phyloP scores from a whole-genome alignment of 75 land plant genomes.

The Pinus taeda region DNA sequence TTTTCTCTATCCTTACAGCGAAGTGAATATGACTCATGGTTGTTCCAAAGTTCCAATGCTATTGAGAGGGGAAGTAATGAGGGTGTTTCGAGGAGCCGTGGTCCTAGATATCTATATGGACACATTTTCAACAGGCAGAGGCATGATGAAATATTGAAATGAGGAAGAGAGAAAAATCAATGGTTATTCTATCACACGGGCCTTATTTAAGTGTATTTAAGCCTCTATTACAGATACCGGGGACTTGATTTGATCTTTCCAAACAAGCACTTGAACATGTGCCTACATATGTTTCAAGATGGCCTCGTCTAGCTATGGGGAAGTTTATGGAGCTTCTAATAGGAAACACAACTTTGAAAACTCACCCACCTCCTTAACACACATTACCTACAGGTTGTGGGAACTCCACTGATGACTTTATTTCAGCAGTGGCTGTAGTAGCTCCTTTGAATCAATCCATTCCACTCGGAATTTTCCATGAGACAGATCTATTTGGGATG shows the following conservation, averaged over 20 bases:
- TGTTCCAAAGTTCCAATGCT: not conserved
- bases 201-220: slow-evolving; percentile 86
- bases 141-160: slow-evolving; percentile 84
- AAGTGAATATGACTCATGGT: not conserved
- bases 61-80: slow-evolving; percentile 7
- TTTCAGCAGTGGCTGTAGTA: slow-evolving; percentile 68
- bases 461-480: slow-evolving; percentile 94
- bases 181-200: slow-evolving; percentile 76
- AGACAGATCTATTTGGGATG: slow-evolving; percentile 80
- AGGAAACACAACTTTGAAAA: slow-evolving; percentile 63
- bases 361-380: slow-evolving; percentile 79
- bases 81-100: slow-evolving; percentile 49
- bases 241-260: slow-evolving; percentile 94
- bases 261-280: slow-evolving; percentile 73
- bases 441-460: slow-evolving; percentile 69
- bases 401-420: slow-evolving; percentile 55
- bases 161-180: slow-evolving; percentile 98
- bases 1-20: not conserved
- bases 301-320: slow-evolving; percentile 81
- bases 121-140: slow-evolving; percentile 95
- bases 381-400: slow-evolving; percentile 60
- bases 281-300: slow-evolving; percentile 71
- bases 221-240: slow-evolving; percentile 87
- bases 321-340: slow-evolving; percentile 83
- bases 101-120: slow-evolving; percentile 69